A percentile compares a stretch with the other conserved stretches of the same genome.
phyloP scores from a whole-genome alignment of 2,329 filamentous ascomycete genomes.

The Diaporthe batatas region DNA sequence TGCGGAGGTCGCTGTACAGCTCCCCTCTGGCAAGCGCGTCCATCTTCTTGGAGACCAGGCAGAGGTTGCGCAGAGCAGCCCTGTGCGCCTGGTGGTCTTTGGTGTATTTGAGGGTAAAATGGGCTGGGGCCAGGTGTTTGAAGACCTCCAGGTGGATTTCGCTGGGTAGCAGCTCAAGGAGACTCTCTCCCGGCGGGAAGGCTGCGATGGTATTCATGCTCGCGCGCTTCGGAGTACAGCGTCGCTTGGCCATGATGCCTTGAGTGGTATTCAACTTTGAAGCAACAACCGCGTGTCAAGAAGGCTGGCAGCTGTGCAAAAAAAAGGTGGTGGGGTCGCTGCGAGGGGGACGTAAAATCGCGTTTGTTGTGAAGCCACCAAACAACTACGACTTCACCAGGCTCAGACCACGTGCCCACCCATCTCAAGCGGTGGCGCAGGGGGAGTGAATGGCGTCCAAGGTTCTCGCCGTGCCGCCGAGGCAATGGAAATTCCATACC shows the following conservation, averaged over 20 bases:
- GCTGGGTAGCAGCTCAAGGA: background rate
- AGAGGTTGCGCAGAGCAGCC: background rate
- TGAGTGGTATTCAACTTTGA: background rate
- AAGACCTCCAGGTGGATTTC: background rate
- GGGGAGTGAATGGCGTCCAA: background rate
- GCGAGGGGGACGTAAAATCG: background rate
- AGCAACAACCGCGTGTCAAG: background rate
- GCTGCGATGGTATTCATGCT: background rate
- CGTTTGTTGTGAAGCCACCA: background rate
- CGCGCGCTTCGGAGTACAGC: no score
- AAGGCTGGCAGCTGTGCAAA: background rate
- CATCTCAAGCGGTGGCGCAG: background rate
- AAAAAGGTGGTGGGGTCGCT: background rate
- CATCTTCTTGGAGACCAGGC: background rate
- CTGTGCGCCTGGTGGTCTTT: no score
- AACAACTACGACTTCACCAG: no score
- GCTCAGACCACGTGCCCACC: no score
- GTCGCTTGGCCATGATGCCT: background rate
- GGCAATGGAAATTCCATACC: slow-evolving; percentile 14
- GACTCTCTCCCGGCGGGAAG: background rate
- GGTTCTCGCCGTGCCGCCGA: slow-evolving; percentile 28
- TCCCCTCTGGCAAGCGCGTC: background rate
- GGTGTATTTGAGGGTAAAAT: background rate
- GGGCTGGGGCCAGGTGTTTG: background rate
- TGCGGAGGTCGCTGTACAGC: background rate